These are phyloP conservation scores for Pleoardoris graminearum DNA, from an alignment of 2,329 filamentous ascomycete species.

Conservation along the genomic window DNA sequence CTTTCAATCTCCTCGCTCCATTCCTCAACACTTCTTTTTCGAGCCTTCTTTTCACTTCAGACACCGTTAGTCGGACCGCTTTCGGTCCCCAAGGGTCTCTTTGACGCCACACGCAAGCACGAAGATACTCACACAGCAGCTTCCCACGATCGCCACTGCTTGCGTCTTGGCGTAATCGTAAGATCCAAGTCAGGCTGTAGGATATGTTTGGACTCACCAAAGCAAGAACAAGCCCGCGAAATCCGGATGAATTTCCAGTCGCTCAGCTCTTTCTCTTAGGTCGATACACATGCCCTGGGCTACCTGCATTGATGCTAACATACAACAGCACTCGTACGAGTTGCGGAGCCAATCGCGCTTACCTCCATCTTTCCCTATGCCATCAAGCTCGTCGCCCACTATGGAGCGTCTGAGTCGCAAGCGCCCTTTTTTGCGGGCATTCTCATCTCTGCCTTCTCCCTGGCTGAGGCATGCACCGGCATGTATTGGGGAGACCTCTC, in stretches of 20 bases:
- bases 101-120: slow-evolving; percentile 27
- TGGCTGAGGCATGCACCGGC: slow-evolving; percentile 83
- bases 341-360: slow-evolving; percentile 89
- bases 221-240: slow-evolving; percentile 59
- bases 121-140: slow-evolving; percentile 20
- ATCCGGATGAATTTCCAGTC: slow-evolving; percentile 77
- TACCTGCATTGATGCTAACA: not conserved
- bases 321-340: slow-evolving; percentile 76
- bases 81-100: not conserved
- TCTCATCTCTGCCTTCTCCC: slow-evolving; percentile 88
- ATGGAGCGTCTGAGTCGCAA: slow-evolving; percentile 42
- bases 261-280: slow-evolving; percentile 82
- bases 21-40: slow-evolving; percentile 4
- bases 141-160: slow-evolving; percentile 10
- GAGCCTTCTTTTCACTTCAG: not conserved
- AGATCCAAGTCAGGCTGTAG: slow-evolving; percentile 55
- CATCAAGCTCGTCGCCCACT: slow-evolving; percentile 46
- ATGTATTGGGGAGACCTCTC: slow-evolving; percentile 59
- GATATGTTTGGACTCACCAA: slow-evolving; percentile 63
- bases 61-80: not conserved
- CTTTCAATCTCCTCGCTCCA: slow-evolving; percentile 1
- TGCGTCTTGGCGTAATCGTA: slow-evolving; percentile 48
- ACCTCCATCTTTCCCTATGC: slow-evolving; percentile 90
- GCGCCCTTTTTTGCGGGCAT: slow-evolving; percentile 83
- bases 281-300: slow-evolving; percentile 53